Evolutionary conservation across 306 rosid species (phyloP).

Genomic region (Crataegus laevigata): DNA sequence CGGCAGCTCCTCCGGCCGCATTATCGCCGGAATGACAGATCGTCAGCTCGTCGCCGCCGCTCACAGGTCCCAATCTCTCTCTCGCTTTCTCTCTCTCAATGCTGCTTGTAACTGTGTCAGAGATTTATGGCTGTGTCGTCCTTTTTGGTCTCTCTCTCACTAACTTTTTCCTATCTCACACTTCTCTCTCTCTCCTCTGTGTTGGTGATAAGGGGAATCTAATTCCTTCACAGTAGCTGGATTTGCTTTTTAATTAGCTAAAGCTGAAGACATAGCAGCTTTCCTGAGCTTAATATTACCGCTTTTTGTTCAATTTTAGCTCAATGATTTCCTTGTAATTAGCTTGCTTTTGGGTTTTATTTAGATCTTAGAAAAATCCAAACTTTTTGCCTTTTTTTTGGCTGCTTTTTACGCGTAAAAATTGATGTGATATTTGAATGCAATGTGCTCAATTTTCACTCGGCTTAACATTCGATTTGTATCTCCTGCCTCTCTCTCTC

Average conservation of each 20-base stretch:
- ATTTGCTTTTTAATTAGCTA: slow-evolving; percentile 19
- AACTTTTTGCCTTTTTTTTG: background rate
- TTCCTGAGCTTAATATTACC: slow-evolving; percentile 19
- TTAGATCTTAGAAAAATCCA: background rate
- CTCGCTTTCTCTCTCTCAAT: background rate
- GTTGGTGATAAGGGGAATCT: slow-evolving; percentile 26
- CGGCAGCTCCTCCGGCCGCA: slow-evolving; percentile 1
- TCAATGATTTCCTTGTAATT: slow-evolving; percentile 1
- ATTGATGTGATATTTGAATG: slow-evolving; percentile 31
- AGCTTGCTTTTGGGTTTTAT: slow-evolving; percentile 5
- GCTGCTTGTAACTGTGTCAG: slow-evolving; percentile 12
- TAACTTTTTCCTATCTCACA: slow-evolving; percentile 18
- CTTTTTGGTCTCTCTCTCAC: slow-evolving; percentile 9
- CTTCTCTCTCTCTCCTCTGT: slow-evolving; percentile 11
- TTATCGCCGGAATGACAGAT: slow-evolving; percentile 17
- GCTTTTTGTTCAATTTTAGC: slow-evolving; percentile 15
- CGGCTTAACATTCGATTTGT: background rate
- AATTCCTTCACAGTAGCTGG: slow-evolving; percentile 18
- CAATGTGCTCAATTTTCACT: slow-evolving; percentile 13
- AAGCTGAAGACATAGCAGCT: slow-evolving; percentile 18
- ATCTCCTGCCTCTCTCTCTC: background rate
- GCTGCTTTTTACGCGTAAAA: slow-evolving; percentile 3
- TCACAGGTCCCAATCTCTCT: slow-evolving; percentile 9
- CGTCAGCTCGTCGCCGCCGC: slow-evolving; percentile 13
- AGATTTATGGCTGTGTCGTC: slow-evolving; percentile 4